These are phyloP conservation scores for Aspergillus hortae DNA, from an alignment of 2,329 filamentous ascomycete species.

Conservation along the genomic window DNA sequence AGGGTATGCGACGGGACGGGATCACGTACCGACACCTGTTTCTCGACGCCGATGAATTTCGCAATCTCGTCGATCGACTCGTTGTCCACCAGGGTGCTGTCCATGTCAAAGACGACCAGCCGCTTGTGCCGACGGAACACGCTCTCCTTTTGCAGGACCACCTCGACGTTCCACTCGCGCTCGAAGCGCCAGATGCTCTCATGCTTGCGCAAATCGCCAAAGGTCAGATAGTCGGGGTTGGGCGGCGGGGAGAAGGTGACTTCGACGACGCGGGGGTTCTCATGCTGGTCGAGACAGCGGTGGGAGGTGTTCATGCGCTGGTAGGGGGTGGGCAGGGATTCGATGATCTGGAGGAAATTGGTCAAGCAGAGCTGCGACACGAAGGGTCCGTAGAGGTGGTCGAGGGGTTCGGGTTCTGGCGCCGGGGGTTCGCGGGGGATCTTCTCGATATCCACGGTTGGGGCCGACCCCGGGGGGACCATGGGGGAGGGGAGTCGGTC, in stretches of 20 bases:
- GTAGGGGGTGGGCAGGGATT: constrained; percentile 48
- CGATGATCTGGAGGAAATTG: constrained; percentile 53
- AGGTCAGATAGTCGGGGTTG: constrained; percentile 46
- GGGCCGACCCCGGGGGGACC: constrained; percentile 46
- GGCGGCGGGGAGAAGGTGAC: constrained; percentile 50
- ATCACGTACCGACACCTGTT: constrained; percentile 64
- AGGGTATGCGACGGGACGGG: not conserved
- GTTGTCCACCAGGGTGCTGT: constrained; percentile 93
- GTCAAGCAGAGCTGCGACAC: constrained; percentile 55
- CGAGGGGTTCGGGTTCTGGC: constrained; percentile 52
- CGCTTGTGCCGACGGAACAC: constrained; percentile 77
- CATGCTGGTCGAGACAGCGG: constrained; percentile 46
- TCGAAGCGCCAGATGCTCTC: constrained; percentile 81
- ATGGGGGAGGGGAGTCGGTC: constrained; percentile 40
- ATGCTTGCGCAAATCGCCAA: constrained; percentile 71
- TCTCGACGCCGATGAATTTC: constrained; percentile 75
- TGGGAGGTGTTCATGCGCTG: constrained; percentile 47
- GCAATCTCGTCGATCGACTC: constrained; percentile 97
- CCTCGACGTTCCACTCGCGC: constrained; percentile 83
- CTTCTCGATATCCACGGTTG: constrained; percentile 49
- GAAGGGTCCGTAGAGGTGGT: constrained; percentile 54
- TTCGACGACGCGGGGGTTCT: constrained; percentile 51
- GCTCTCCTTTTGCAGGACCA: constrained; percentile 69
- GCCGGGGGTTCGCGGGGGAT: constrained; percentile 54
- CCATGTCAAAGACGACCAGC: constrained; percentile 96